Evolutionary conservation across 2,329 filamentous ascomycete species (phyloP).

Genomic region (Fusarium torulosum): DNA sequence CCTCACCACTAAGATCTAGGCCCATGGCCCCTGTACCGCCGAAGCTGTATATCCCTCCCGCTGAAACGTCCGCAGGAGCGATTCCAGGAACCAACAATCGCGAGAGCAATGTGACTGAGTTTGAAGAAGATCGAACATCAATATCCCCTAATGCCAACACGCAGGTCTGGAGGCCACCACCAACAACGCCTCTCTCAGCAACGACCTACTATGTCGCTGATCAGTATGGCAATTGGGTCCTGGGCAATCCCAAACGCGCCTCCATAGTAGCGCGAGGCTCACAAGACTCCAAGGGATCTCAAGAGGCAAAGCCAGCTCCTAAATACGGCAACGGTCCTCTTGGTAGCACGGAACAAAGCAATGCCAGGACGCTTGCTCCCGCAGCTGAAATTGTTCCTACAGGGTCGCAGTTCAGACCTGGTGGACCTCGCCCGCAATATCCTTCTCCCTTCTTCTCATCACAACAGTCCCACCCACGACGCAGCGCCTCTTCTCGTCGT

Average conservation of each 20-base stretch:
- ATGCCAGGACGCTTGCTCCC: constrained; percentile 40
- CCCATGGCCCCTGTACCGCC: constrained; percentile 43
- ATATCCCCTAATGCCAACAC: constrained; percentile 53
- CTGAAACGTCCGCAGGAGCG: constrained; percentile 11
- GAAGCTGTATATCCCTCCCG: constrained; percentile 49
- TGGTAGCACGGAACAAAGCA: constrained; percentile 7
- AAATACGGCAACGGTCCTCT: constrained; percentile 34
- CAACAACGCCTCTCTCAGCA: constrained; percentile 59
- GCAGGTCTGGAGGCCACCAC: constrained; percentile 65
- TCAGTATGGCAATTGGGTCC: constrained; percentile 66
- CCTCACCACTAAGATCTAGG: constrained; percentile 34
- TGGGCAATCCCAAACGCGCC: constrained; percentile 55
- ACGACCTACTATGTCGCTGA: constrained; percentile 65
- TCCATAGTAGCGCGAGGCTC: constrained; percentile 44
- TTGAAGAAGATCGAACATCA: constrained; percentile 62
- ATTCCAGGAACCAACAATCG: constrained; percentile 41
- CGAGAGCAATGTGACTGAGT: constrained; percentile 64
- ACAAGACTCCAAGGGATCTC: constrained; percentile 31
- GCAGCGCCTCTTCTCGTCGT: constrained; percentile 35
- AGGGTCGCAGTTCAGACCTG: constrained; percentile 42
- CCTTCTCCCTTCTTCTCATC: constrained; percentile 46
- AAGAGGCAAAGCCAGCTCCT: constrained; percentile 39
- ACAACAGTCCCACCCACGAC: constrained; percentile 41
- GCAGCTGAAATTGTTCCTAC: constrained; percentile 51
- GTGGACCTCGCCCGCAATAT: constrained; percentile 38